Evolutionary conservation across 306 rosid genomes (phyloP).

Genomic region (Corylus heterophylla): DNA sequence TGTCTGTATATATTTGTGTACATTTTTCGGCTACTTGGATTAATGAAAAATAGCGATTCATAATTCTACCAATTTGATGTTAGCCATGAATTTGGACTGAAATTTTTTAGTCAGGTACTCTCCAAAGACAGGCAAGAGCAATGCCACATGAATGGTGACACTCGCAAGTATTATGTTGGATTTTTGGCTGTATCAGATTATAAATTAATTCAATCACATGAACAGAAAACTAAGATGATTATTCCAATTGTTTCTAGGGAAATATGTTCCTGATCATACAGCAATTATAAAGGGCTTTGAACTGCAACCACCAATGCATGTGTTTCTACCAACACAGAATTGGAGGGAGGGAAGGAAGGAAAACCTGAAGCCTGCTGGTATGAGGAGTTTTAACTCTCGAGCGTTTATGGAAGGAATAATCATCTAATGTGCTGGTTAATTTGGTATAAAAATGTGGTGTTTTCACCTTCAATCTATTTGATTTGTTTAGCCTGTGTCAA

Average conservation of each 20-base stretch:
- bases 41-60: background rate
- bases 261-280: background rate
- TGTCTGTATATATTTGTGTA: constrained; percentile 14
- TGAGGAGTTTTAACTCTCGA: no score
- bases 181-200: background rate
- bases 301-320: background rate
- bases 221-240: background rate
- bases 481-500: no score
- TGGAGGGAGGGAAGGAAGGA: no score
- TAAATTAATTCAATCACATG: background rate
- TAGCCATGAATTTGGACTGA: background rate
- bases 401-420: no score
- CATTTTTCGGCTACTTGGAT: background rate
- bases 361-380: no score
- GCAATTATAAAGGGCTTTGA: background rate
- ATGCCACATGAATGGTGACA: background rate
- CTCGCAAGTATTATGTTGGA: background rate
- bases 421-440: no score
- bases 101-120: background rate
- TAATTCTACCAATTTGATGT: background rate
- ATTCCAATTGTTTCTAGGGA: background rate
- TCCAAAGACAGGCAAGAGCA: background rate
- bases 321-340: background rate
- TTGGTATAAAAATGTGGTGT: no score
- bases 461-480: no score